A percentile compares a stretch with the other conserved stretches of the same genome.
Evolutionary conservation across 192 early-diverging fungal species (phyloP).

Genomic region (Backusella sp.): DNA sequence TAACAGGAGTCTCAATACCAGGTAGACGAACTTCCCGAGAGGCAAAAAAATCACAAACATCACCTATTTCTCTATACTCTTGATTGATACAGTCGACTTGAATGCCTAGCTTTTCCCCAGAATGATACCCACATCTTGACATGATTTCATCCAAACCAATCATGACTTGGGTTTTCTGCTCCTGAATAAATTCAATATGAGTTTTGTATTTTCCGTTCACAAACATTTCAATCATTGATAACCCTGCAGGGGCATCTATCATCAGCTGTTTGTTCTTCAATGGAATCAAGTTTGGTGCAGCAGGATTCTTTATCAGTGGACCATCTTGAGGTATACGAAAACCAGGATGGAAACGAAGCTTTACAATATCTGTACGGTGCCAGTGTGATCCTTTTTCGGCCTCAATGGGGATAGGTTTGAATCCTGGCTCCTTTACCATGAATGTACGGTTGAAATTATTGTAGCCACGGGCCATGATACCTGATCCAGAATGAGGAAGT

Average conservation of each 20-base stretch:
- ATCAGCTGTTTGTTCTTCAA: slow-evolving; percentile 40
- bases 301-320: background rate
- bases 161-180: slow-evolving; percentile 15
- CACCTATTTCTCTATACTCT: background rate
- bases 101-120: background rate
- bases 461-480: slow-evolving; percentile 65
- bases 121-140: background rate
- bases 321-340: slow-evolving; percentile 54
- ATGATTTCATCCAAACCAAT: slow-evolving; percentile 12
- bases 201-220: slow-evolving; percentile 43
- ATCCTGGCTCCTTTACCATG: slow-evolving; percentile 55
- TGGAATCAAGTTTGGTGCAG: slow-evolving; percentile 20
- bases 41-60: slow-evolving; percentile 1
- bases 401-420: slow-evolving; percentile 43
- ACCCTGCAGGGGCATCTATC: slow-evolving; percentile 40
- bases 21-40: slow-evolving; percentile 13
- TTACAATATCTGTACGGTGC: slow-evolving; percentile 60
- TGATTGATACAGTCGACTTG: slow-evolving; percentile 14
- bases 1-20: background rate
- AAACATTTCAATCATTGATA: slow-evolving; percentile 59
- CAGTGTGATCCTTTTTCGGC: slow-evolving; percentile 66
- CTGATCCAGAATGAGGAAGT: slow-evolving; percentile 44
- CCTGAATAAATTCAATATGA: slow-evolving; percentile 55
- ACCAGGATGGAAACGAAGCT: slow-evolving; percentile 57
- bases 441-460: slow-evolving; percentile 68